These are phyloP conservation scores for Lasiodiplodia sp. DNA, from an alignment of 2,329 filamentous ascomycete species.

Conservation along the genomic window DNA sequence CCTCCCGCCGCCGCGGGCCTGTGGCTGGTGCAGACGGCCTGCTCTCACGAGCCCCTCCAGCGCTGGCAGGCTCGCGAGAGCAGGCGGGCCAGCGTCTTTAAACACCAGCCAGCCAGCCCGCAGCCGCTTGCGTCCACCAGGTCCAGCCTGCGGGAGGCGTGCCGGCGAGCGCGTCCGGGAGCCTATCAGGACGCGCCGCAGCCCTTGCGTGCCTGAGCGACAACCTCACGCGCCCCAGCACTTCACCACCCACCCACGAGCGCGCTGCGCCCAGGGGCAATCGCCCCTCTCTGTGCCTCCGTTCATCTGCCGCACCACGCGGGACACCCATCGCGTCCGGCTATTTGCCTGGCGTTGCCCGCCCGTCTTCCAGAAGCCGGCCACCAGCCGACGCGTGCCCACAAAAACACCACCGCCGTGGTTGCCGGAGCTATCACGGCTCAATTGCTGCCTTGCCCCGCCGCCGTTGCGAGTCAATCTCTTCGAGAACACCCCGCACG, in stretches of 20 bases:
- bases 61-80: not conserved
- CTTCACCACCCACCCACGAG: slow-evolving; percentile 5
- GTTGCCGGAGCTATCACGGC: slow-evolving; percentile 22
- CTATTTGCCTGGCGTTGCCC: not conserved
- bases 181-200: slow-evolving; percentile 28
- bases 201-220: slow-evolving; percentile 17
- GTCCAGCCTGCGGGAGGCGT: slow-evolving; percentile 13
- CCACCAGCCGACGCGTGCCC: not conserved
- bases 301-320: not conserved
- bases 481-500: slow-evolving; percentile 28
- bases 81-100: slow-evolving; percentile 9
- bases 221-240: not conserved
- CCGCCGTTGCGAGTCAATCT: slow-evolving; percentile 13
- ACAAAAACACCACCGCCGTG: slow-evolving; percentile 23
- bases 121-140: slow-evolving; percentile 15
- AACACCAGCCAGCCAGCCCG: slow-evolving; percentile 17
- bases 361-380: slow-evolving; percentile 10
- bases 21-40: slow-evolving; percentile 8
- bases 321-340: not conserved
- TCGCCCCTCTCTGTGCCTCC: not conserved
- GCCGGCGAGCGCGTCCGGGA: slow-evolving; percentile 3
- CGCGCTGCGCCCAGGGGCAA: not conserved
- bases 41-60: not conserved
- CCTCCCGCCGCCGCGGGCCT: slow-evolving; percentile 20
- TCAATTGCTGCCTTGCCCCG: slow-evolving; percentile 18